Conservation (phyloP, 768 basidiomycete species). For the Agrocybe chaxingu region DNA sequence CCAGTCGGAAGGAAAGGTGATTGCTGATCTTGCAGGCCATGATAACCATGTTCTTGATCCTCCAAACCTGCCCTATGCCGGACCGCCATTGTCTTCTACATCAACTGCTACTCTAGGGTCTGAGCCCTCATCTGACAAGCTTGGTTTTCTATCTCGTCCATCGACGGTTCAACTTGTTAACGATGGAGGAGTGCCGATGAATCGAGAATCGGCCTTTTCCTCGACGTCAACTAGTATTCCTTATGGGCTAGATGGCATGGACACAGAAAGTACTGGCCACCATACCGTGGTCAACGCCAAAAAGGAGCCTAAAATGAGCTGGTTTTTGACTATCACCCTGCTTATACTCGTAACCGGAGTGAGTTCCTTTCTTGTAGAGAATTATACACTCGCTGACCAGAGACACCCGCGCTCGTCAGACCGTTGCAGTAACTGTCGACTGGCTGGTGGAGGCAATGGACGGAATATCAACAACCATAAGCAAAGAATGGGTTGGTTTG, state of each 20-base stretch:
- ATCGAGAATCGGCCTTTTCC: conserved; percentile 10
- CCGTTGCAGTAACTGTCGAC: conserved; percentile 57
- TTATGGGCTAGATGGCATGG: conserved; percentile 1
- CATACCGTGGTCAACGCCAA: conserved; percentile 6
- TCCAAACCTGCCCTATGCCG: conserved; percentile 13
- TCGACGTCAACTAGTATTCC: conserved; percentile 6
- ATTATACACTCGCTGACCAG: neutral
- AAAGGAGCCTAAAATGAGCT: conserved; percentile 55
- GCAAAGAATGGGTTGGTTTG: conserved; percentile 86
- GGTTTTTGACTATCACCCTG: conserved; percentile 52
- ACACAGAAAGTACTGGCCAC: neutral
- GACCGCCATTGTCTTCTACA: conserved; percentile 13
- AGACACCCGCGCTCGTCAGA: conserved; percentile 24
- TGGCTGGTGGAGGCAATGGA: conserved; percentile 83
- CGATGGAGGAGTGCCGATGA: conserved; percentile 11
- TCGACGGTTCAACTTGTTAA: conserved; percentile 9
- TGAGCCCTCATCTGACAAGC: conserved; percentile 6
- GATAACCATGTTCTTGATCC: conserved; percentile 10
- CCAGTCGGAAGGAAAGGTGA: conserved; percentile 3
- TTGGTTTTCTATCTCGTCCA: conserved; percentile 4
- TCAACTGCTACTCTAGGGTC: conserved; percentile 13
- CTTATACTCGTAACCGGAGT: conserved; percentile 63
- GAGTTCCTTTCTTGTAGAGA: conserved; percentile 19
- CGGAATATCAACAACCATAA: conserved; percentile 65
- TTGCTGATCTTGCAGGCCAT: neutral